phyloP scores from a whole-genome alignment of 164 flowering plant species.

The Stephania yunnanensis region DNA sequence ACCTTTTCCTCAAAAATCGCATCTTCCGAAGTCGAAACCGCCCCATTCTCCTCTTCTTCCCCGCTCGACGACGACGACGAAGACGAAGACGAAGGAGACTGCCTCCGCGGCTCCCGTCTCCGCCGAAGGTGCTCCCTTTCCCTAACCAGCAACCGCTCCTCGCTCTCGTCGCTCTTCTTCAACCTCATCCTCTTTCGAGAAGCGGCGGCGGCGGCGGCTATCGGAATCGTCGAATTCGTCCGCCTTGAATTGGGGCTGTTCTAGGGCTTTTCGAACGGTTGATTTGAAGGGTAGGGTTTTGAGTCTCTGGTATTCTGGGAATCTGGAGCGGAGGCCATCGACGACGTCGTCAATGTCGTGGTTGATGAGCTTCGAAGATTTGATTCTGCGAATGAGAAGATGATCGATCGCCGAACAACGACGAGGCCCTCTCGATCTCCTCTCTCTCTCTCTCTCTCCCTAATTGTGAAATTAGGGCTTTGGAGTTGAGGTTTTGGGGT shows the following conservation, averaged over 20 bases:
- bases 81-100: slow-evolving; percentile 7
- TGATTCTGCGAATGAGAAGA: slow-evolving; percentile 30
- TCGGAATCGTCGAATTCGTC: not conserved
- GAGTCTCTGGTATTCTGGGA: slow-evolving; percentile 41
- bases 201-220: slow-evolving; percentile 7
- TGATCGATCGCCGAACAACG: slow-evolving; percentile 1
- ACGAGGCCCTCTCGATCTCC: slow-evolving; percentile 10
- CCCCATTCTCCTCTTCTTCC: slow-evolving; percentile 23
- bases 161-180: slow-evolving; percentile 27
- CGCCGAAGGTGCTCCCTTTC: slow-evolving; percentile 29
- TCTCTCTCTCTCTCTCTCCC: slow-evolving; percentile 6
- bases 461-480: not conserved
- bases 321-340: slow-evolving; percentile 38
- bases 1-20: slow-evolving; percentile 45
- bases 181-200: slow-evolving; percentile 29
- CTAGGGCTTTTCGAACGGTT: slow-evolving; percentile 27
- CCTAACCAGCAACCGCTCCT: slow-evolving; percentile 28
- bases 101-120: slow-evolving; percentile 7
- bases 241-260: not conserved
- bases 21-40: slow-evolving; percentile 65
- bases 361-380: slow-evolving; percentile 21
- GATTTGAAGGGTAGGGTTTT: slow-evolving; percentile 29
- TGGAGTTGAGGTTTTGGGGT: not conserved
- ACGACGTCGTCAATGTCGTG: slow-evolving; percentile 37
- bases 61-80: slow-evolving; percentile 13